Conservation (phyloP, 2,329 filamentous ascomycete species). For the Magnaporthales sp. region DNA sequence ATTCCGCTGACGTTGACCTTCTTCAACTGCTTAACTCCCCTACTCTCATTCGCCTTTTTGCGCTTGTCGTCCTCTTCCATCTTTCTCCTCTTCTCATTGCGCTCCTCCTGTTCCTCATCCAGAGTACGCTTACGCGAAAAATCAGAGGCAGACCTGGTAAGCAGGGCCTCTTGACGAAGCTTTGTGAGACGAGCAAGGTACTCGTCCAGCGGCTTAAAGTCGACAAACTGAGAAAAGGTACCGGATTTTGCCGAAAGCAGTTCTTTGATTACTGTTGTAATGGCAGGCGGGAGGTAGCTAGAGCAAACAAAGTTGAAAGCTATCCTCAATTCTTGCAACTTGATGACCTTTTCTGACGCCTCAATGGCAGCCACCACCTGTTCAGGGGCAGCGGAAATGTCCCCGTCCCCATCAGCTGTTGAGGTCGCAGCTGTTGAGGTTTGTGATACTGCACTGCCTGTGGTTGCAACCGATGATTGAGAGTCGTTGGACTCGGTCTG, state of each 20-base stretch:
- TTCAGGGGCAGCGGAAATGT: background rate
- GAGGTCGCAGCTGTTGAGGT: slow-evolving; percentile 38
- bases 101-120: slow-evolving; percentile 59
- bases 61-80: slow-evolving; percentile 84
- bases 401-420: slow-evolving; percentile 15
- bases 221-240: slow-evolving; percentile 27
- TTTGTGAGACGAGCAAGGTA: slow-evolving; percentile 60
- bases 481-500: slow-evolving; percentile 28
- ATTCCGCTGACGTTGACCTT: slow-evolving; percentile 90
- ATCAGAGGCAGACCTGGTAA: slow-evolving; percentile 58
- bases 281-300: slow-evolving; percentile 44
- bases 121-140: slow-evolving; percentile 60
- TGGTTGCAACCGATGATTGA: slow-evolving; percentile 29
- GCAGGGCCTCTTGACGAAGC: slow-evolving; percentile 62
- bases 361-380: slow-evolving; percentile 32
- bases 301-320: slow-evolving; percentile 57
- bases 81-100: slow-evolving; percentile 74
- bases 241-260: slow-evolving; percentile 21
- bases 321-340: slow-evolving; percentile 55
- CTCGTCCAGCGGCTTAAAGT: slow-evolving; percentile 63
- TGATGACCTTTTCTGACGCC: slow-evolving; percentile 38
- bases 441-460: slow-evolving; percentile 27
- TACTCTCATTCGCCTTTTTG: slow-evolving; percentile 67
- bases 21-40: slow-evolving; percentile 69
- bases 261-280: slow-evolving; percentile 33